Percentiles rank a stretch among this genome's conserved stretches.
Conservation (phyloP, 2,329 filamentous ascomycete species). For the Geosmithia morbida region DNA sequence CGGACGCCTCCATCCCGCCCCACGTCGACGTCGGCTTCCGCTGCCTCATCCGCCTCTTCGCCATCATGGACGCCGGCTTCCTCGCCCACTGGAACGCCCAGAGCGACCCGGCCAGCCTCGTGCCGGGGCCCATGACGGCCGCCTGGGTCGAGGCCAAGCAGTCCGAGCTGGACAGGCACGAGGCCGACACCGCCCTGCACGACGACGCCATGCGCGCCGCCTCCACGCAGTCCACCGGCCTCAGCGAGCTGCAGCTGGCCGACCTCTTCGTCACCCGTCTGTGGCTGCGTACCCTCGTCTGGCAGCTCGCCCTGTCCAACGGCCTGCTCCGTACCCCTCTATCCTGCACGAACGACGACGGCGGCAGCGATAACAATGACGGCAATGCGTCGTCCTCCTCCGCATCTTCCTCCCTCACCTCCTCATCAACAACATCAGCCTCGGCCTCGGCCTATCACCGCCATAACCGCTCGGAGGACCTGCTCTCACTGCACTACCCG, state of each 20-base stretch:
- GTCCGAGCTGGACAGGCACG: constrained; percentile 21
- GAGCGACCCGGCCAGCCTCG: not conserved
- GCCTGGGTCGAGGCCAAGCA: constrained; percentile 26
- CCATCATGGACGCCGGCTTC: constrained; percentile 22
- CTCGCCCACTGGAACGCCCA: constrained; percentile 20
- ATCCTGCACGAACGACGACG: no score
- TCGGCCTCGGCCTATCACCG: constrained; percentile 18
- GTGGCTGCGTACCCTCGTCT: constrained; percentile 5
- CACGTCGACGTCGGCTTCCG: constrained; percentile 22
- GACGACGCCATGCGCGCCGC: constrained; percentile 7
- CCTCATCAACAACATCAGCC: constrained; percentile 3
- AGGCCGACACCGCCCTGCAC: constrained; percentile 12
- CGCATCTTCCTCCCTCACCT: no score
- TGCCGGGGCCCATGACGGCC: constrained; percentile 9
- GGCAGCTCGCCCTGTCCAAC: constrained; percentile 8
- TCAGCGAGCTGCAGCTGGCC: constrained; percentile 16
- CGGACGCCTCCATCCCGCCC: constrained; percentile 17
- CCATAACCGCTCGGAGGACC: not conserved
- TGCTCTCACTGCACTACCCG: constrained; percentile 22
- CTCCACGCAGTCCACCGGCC: constrained; percentile 2
- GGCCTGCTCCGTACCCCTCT: constrained; percentile 20
- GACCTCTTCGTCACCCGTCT: constrained; percentile 4
- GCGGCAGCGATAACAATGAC: no score
- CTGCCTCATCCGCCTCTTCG: constrained; percentile 20
- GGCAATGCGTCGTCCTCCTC: no score